Evolutionary conservation across 495 filamentous ascomycete species (phyloP), one percentile per base, ranked within the genome.

Genomic region (Parachaetomium inaequale): DNA sequence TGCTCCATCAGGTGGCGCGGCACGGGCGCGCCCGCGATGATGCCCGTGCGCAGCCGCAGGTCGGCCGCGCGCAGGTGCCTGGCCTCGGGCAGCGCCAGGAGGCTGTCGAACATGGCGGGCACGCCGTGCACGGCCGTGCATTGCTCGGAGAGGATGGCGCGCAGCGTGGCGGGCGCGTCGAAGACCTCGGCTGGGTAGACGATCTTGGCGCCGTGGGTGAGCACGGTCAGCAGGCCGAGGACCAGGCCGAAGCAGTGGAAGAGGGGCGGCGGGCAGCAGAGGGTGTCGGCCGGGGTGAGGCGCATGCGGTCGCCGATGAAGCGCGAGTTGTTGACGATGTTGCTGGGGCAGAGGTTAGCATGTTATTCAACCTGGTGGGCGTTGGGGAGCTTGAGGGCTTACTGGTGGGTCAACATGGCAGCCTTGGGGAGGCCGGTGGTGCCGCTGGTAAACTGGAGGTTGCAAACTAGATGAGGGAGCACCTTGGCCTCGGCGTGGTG

Each of bases 221-320:
- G 71, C 36, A 84, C 81, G 0, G 87, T 81, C 66, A 89, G 78
- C 65, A 90, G 80, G 8, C 87, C 87, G 19, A 90, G 79, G 25
- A 88, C 86, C 28, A 90, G 81, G 15, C 87, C 87, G 68, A 90
- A 90, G 77, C 87, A 89, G 74, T 89, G 87, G 75, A 89, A 90
- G 3, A 89, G 78, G 0, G 87, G 87, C 1, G 86, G 86, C 1
- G 87, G 86, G 67, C 87, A 89, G 76, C 86, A 90, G 36, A 90
- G 77, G 38, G 82, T 75, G 70, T 89, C 87, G 63, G 78, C 75
- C 1, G 84, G 79, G 3, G 83, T 84, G 6, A 90, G 77, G 6
- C 77, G 73, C 84, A 90, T 86, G 63, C 87, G 84, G 66, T 88
- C 83, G 49, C 86, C 87, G 54, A 90, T 87, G 72, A 87, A 88